Conservation (phyloP, 257 asterid genomes). For the Solanum etuberosum region DNA sequence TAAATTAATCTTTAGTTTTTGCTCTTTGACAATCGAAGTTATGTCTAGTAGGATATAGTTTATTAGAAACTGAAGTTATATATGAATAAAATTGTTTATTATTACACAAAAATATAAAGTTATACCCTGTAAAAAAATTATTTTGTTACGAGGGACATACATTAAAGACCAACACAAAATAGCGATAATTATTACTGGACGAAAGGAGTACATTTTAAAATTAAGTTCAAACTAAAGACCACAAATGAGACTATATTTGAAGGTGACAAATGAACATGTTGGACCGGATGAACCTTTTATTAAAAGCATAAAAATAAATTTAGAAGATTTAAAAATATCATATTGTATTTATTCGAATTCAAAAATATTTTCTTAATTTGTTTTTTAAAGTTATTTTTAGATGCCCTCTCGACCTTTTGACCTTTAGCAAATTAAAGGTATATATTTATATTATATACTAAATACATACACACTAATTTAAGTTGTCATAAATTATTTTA, state of each 20-base stretch:
- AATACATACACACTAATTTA: not conserved
- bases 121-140: rapidly evolving
- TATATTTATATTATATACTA: not conserved
- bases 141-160: not conserved
- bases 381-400: not conserved
- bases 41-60: too few relatives aligned
- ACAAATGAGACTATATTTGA: not conserved
- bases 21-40: too few relatives aligned
- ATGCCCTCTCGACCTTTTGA: not conserved
- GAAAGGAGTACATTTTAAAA: not conserved
- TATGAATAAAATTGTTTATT: too few relatives aligned
- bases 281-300: not conserved
- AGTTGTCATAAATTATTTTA: not conserved
- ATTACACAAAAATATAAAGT: too few relatives aligned
- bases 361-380: not conserved
- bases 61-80: not conserved
- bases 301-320: too few relatives aligned
- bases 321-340: not conserved
- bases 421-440: not conserved
- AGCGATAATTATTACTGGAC: too few relatives aligned
- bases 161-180: too few relatives aligned
- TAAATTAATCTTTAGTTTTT: too few relatives aligned
- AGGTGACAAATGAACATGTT: not conserved
- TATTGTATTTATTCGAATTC: not conserved
- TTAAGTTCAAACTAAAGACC: not conserved